These are phyloP conservation scores for Ophiocordyceps robertsii DNA, from an alignment of 2,329 filamentous ascomycete species.

Conservation along the genomic window DNA sequence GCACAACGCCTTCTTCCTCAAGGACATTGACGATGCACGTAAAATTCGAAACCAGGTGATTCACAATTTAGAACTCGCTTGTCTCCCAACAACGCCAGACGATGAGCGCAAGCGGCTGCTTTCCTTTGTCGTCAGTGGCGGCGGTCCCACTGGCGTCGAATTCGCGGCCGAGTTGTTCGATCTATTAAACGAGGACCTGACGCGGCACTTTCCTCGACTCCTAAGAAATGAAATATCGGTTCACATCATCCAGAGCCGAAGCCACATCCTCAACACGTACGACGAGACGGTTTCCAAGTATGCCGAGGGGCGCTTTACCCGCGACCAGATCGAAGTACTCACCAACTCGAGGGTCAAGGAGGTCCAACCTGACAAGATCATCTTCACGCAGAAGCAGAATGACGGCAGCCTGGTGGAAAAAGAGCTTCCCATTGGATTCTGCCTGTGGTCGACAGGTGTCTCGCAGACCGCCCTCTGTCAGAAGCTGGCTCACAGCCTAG, in stretches of 20 bases:
- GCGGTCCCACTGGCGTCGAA: constrained; percentile 91
- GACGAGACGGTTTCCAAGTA: constrained; percentile 89
- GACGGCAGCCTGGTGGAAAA: constrained; percentile 69
- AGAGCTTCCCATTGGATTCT: constrained; percentile 91
- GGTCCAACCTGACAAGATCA: constrained; percentile 67
- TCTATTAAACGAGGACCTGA: constrained; percentile 88
- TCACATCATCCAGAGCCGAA: constrained; percentile 86
- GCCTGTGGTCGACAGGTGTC: constrained; percentile 94
- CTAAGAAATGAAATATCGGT: constrained; percentile 97
- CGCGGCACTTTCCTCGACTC: constrained; percentile 69
- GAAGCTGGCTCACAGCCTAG: constrained; percentile 63
- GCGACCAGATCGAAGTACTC: constrained; percentile 81
- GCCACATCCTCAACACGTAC: constrained; percentile 95
- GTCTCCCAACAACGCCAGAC: constrained; percentile 82
- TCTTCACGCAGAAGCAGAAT: constrained; percentile 73
- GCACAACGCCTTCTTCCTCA: constrained; percentile 87
- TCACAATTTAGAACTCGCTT: constrained; percentile 79
- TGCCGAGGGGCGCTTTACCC: constrained; percentile 79
- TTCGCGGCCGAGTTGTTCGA: constrained; percentile 96
- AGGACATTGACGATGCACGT: constrained; percentile 86
- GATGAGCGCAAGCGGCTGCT: constrained; percentile 76
- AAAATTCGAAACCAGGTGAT: constrained; percentile 80
- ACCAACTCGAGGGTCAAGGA: constrained; percentile 92
- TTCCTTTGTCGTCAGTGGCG: constrained; percentile 92
- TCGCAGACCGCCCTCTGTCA: constrained; percentile 72